Evolutionary conservation across 768 basidiomycete genomes (phyloP).

Genomic region (Auriscalpium vulgare): DNA sequence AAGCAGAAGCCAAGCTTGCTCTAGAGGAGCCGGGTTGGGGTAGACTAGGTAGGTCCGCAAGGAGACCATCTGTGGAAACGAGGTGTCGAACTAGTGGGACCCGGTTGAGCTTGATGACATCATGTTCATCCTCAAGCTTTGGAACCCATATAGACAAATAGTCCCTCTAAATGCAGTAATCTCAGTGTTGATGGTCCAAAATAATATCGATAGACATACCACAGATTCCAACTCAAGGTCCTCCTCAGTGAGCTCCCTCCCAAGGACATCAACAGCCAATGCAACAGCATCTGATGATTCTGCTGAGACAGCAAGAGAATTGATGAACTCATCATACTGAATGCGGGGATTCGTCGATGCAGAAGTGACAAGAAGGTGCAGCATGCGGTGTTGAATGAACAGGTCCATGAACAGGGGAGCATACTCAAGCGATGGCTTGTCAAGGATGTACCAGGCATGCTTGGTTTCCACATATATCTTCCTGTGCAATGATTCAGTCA

Average conservation of each 20-base stretch:
- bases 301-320: slow-evolving; percentile 24
- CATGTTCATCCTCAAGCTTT: no score
- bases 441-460: slow-evolving; percentile 65
- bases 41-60: no score
- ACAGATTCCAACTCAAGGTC: slow-evolving; percentile 40
- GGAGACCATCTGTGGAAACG: neutral
- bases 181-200: no score
- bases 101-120: slow-evolving; percentile 25
- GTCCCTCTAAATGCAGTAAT: no score
- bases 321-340: slow-evolving; percentile 26
- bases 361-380: slow-evolving; percentile 38
- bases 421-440: slow-evolving; percentile 40
- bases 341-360: slow-evolving; percentile 1
- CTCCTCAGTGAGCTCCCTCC: slow-evolving; percentile 31
- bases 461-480: slow-evolving; percentile 57
- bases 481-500: slow-evolving; percentile 23
- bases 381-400: slow-evolving; percentile 41
- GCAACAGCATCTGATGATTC: slow-evolving; percentile 25
- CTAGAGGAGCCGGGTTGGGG: no score
- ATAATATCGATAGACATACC: slow-evolving; percentile 21
- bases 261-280: slow-evolving; percentile 30
- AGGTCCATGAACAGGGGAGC: slow-evolving; percentile 36
- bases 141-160: no score
- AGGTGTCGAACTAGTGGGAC: slow-evolving; percentile 35
- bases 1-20: neutral